These are phyloP conservation scores for Diaporthe caulivora DNA, from an alignment of 2,329 filamentous ascomycete genomes.

Conservation along the genomic window DNA sequence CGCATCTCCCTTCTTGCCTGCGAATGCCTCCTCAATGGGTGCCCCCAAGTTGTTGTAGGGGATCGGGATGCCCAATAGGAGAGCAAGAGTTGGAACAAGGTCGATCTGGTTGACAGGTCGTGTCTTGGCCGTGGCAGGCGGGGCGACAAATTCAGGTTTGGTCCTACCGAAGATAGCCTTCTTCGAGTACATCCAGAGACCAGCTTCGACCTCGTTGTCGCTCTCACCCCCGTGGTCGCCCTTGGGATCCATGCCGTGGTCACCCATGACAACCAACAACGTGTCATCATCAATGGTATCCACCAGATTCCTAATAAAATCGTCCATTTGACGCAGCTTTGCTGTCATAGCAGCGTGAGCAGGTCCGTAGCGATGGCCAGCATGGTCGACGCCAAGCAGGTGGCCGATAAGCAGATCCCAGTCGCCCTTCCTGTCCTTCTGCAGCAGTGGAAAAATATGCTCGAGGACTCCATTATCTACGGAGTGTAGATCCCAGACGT, in stretches of 20 bases:
- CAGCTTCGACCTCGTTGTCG: constrained; percentile 93
- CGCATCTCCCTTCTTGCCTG: constrained; percentile 74
- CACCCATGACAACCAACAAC: constrained; percentile 95
- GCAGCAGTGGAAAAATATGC: constrained; percentile 87
- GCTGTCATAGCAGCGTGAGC: constrained; percentile 91
- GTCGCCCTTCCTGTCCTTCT: constrained; percentile 70
- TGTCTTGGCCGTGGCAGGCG: constrained; percentile 80
- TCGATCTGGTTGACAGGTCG: constrained; percentile 89
- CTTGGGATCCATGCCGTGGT: constrained; percentile 98
- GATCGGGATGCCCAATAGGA: constrained; percentile 91
- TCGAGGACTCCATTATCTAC: constrained; percentile 95
- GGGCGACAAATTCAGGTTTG: constrained; percentile 67
- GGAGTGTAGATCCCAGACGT: constrained; percentile 97
- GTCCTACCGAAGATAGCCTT: constrained; percentile 85
- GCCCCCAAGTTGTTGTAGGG: constrained; percentile 95
- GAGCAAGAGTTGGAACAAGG: constrained; percentile 89
- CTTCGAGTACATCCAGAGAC: constrained; percentile 98
- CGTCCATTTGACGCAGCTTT: constrained; percentile 93
- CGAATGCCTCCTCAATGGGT: constrained; percentile 94
- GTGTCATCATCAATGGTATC: constrained; percentile 84
- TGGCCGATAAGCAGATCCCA: constrained; percentile 98
- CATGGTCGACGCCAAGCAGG: constrained; percentile 95
- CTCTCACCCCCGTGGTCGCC: constrained; percentile 99
- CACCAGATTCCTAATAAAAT: constrained; percentile 79
- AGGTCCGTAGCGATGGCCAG: constrained; percentile 94